Evolutionary conservation across 2,329 filamentous ascomycete genomes (phyloP).

Genomic region (Endoconidiophora laricicola): DNA sequence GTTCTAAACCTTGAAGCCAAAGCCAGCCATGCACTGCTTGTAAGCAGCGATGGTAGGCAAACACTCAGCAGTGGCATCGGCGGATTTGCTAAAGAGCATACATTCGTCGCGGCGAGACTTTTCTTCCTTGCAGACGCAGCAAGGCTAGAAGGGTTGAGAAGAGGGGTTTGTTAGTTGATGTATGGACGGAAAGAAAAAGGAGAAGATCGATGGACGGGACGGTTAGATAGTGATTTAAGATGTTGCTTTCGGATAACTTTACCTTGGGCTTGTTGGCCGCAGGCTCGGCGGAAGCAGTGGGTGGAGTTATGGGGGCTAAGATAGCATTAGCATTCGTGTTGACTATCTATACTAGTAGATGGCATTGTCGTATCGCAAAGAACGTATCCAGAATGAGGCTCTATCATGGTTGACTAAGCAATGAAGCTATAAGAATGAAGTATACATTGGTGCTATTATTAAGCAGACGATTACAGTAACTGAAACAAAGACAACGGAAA

Average conservation of each 20-base stretch:
- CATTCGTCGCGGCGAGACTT: conserved; percentile 89
- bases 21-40: conserved; percentile 80
- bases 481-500: not conserved
- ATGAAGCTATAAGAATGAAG: too few relatives aligned
- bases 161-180: not conserved
- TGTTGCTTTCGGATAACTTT: not conserved
- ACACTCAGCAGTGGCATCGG: conserved; percentile 74
- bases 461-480: too few relatives aligned
- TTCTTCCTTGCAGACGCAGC: conserved; percentile 94
- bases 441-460: too few relatives aligned
- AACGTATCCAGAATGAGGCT: too few relatives aligned
- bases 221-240: not conserved
- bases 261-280: conserved; percentile 13
- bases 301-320: not conserved
- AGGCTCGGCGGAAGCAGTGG: conserved; percentile 4
- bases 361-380: too few relatives aligned
- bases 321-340: not conserved
- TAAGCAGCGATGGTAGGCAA: conserved; percentile 70
- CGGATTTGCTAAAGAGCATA: conserved; percentile 87
- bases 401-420: too few relatives aligned
- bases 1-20: conserved; percentile 57
- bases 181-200: not conserved
- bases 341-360: too few relatives aligned
- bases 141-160: conserved; percentile 45
- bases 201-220: not conserved